These are phyloP conservation scores for Scutellaria minor DNA, from an alignment of 257 asterid species.

Conservation along the genomic window DNA sequence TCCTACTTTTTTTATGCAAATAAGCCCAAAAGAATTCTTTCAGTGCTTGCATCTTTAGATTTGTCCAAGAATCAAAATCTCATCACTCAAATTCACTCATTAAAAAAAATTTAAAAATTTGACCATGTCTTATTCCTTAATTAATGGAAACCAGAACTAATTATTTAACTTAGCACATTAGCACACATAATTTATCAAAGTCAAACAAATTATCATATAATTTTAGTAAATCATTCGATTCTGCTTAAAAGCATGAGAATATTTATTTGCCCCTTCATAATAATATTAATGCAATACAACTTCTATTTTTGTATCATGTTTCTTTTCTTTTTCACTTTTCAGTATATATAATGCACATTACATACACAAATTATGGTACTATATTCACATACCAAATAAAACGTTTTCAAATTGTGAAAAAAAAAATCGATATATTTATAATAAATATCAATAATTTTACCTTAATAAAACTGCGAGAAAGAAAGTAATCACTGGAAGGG, in stretches of 20 bases:
- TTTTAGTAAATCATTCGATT: slow-evolving; percentile 21
- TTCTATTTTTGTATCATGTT: no score
- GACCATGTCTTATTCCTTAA: slow-evolving; percentile 8
- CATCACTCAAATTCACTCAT: neutral
- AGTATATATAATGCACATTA: no score
- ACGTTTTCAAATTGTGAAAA: no score
- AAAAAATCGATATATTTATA: no score
- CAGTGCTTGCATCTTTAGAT: no score
- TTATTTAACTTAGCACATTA: neutral
- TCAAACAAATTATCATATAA: neutral
- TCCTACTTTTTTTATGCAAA: no score
- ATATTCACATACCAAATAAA: no score
- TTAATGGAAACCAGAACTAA: slow-evolving; percentile 11
- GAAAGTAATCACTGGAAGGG: slow-evolving; percentile 79
- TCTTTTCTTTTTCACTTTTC: no score
- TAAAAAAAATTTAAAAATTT: neutral
- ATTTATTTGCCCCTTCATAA: slow-evolving; percentile 22
- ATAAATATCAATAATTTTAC: slow-evolving; percentile 35
- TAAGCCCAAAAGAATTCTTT: no score
- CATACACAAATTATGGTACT: no score
- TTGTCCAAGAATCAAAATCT: slow-evolving; percentile 23
- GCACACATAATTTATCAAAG: neutral
- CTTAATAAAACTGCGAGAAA: slow-evolving; percentile 70
- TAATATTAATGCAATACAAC: neutral
- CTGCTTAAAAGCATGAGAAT: slow-evolving; percentile 29